These are phyloP conservation scores for Botryotinia narcissicola DNA, from an alignment of 2,329 filamentous ascomycete species.

Conservation along the genomic window DNA sequence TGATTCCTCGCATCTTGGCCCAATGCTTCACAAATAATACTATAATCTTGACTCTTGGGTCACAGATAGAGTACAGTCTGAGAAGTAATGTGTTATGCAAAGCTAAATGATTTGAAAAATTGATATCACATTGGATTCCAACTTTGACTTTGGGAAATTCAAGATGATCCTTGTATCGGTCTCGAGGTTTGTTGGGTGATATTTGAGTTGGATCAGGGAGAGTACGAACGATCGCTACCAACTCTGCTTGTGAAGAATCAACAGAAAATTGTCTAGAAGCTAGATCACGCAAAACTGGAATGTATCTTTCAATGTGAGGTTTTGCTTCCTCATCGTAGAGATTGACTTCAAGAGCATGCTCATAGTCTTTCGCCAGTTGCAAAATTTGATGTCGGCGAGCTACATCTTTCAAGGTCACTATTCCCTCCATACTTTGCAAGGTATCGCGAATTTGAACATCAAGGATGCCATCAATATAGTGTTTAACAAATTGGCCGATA, in stretches of 20 bases:
- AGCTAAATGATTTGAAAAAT: slow-evolving; percentile 81
- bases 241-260: slow-evolving; percentile 17
- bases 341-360: slow-evolving; percentile 50
- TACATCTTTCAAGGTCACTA: slow-evolving; percentile 41
- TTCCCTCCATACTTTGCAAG: slow-evolving; percentile 36
- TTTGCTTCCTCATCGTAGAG: slow-evolving; percentile 44
- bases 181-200: slow-evolving; percentile 49
- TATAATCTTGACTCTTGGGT: slow-evolving; percentile 72
- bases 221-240: slow-evolving; percentile 34
- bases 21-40: slow-evolving; percentile 87
- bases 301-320: slow-evolving; percentile 47
- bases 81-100: slow-evolving; percentile 82
- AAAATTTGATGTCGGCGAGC: slow-evolving; percentile 49
- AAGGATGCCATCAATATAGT: slow-evolving; percentile 54
- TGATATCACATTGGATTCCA: slow-evolving; percentile 89
- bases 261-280: slow-evolving; percentile 36
- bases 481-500: slow-evolving; percentile 39
- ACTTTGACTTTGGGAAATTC: slow-evolving; percentile 75
- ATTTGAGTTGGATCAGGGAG: slow-evolving; percentile 44
- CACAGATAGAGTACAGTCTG: slow-evolving; percentile 77
- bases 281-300: slow-evolving; percentile 47
- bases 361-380: slow-evolving; percentile 55
- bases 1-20: slow-evolving; percentile 83
- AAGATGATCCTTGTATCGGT: slow-evolving; percentile 58
- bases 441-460: slow-evolving; percentile 46